phyloP scores from a whole-genome alignment of 306 rosid genomes.

The Hylodesmum podocarpum region DNA sequence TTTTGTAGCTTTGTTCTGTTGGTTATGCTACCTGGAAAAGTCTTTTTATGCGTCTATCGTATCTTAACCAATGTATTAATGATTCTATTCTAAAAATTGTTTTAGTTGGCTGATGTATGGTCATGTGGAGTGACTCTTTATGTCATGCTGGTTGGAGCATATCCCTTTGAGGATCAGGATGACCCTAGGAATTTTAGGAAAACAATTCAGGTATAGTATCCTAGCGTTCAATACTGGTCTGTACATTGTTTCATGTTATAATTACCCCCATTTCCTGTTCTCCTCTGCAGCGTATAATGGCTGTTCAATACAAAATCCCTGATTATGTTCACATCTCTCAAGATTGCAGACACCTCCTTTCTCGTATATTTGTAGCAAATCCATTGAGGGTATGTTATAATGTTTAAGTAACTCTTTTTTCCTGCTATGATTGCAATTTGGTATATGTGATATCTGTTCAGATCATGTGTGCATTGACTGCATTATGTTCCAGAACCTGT shows the following conservation, averaged over 20 bases:
- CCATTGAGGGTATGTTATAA: conserved; percentile 55
- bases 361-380: conserved; percentile 65
- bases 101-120: conserved; percentile 81
- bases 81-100: conserved; percentile 14
- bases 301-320: conserved; percentile 72
- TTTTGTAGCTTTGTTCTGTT: conserved; percentile 7
- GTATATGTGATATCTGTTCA: neutral
- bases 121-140: conserved; percentile 84
- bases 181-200: conserved; percentile 76
- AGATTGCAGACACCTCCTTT: conserved; percentile 69
- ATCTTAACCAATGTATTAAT: neutral
- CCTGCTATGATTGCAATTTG: neutral
- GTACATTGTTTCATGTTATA: neutral
- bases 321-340: conserved; percentile 79
- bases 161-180: conserved; percentile 82
- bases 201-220: conserved; percentile 60
- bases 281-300: conserved; percentile 65
- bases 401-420: neutral
- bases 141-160: conserved; percentile 81
- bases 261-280: conserved; percentile 5
- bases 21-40: conserved; percentile 10
- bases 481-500: neutral
- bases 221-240: neutral
- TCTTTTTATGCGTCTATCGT: neutral
- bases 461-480: neutral